Evolutionary conservation across 345 rosid genomes (phyloP), one percentile per base, ranked within the genome.

Genomic region (Corymbia maculata): DNA sequence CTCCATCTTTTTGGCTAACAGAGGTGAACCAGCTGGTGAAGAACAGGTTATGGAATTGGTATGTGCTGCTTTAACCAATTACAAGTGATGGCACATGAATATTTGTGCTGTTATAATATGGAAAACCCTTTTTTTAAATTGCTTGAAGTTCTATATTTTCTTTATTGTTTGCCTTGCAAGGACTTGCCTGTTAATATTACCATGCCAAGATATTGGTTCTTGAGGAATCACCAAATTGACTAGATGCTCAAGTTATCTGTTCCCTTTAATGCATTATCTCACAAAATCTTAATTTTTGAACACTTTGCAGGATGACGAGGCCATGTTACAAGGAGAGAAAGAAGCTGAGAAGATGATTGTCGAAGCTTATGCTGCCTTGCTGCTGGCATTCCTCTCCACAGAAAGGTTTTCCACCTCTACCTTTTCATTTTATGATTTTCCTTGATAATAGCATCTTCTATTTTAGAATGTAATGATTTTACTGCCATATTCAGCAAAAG

Each of bases 321-420:
- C 95, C 82, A 50, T 98, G 90, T 91, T 95, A 89, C 95, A 97
- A 94, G 98, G 98, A 51, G 99, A 98, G 93, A 98, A 97, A 91
- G 99, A 97, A 93, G 98, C 98, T 4, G 99, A 96, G 93, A 97
- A 95, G 94, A 98, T 95, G 99, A 97, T 98, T 80, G 95, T 98
- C 42, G 99, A 96, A 94, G 99, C 98, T 85, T 98, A 98, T 89
- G 90, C 99, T 30, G 99, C 99, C 84, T 91, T 98, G 87, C 94
- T 98, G 45, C 98, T 98, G 24, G 99, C 99, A 51, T 98, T 98
- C 92, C 98, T 98, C 90, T 97, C 99, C 79, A 98, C 97, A 30
- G 98, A 97, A 92, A 96, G 99, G 99, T 98, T 89, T 21, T 87
- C 30, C 24, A 85, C 88, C 45, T 50, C 8, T 85, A 47, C 52